Evolutionary conservation across 306 rosid genomes (phyloP).

Genomic region (Sesbania bispinosa): DNA sequence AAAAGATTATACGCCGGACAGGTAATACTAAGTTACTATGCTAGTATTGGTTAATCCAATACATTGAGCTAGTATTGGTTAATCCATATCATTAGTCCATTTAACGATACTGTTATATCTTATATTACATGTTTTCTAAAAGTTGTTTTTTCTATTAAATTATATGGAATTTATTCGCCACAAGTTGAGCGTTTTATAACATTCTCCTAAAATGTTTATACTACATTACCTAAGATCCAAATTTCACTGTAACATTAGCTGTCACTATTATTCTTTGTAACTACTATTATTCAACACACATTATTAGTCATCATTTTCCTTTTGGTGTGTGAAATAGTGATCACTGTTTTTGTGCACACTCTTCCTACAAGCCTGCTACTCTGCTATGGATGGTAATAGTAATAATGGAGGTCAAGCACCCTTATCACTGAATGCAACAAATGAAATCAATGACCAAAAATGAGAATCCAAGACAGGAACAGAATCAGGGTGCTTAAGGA

Average conservation of each 20-base stretch:
- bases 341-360: neutral
- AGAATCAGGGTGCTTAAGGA: neutral
- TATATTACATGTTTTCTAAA: too few species aligned
- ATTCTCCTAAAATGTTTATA: neutral
- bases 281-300: neutral
- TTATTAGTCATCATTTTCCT: neutral
- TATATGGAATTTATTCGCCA: too few species aligned
- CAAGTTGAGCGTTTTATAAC: neutral
- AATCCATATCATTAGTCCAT: too few species aligned
- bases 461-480: neutral
- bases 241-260: constrained; percentile 13
- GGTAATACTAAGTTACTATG: too few species aligned
- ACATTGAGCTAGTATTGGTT: too few species aligned
- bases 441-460: neutral
- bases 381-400: neutral
- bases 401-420: constrained; percentile 3
- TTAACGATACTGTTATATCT: too few species aligned
- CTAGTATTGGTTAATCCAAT: too few species aligned
- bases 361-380: constrained; percentile 1
- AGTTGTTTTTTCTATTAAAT: too few species aligned
- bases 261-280: neutral
- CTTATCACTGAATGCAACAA: neutral
- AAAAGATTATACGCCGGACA: too few species aligned
- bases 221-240: neutral
- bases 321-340: neutral